phyloP scores from a whole-genome alignment of 1,284 basidiomycete species.

The Rhodotorula sp. region DNA sequence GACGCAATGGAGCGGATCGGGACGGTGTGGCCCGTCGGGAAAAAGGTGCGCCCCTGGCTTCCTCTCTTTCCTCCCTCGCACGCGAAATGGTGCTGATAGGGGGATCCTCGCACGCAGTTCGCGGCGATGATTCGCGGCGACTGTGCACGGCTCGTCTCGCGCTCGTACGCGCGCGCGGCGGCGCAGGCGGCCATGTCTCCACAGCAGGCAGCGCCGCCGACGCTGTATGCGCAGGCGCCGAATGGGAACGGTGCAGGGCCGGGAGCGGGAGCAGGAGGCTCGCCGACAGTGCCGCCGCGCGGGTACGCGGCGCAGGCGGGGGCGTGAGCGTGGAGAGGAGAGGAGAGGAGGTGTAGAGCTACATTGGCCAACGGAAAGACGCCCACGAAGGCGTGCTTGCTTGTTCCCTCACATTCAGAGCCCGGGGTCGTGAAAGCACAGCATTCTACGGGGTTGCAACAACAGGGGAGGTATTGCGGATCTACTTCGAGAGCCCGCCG shows the following conservation, averaged over 20 bases:
- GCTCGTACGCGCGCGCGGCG: constrained; percentile 16
- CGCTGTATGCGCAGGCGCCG: not conserved
- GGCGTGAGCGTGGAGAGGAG: not conserved
- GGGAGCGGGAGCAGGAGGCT: not conserved
- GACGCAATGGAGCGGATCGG: constrained; percentile 40
- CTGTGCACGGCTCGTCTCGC: constrained; percentile 12
- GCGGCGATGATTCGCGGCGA: constrained; percentile 34
- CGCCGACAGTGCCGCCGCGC: not conserved
- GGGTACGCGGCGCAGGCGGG: not conserved
- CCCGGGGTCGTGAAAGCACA: no score
- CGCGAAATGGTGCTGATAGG: not conserved
- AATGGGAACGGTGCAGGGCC: no score
- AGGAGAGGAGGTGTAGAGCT: no score
- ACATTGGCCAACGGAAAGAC: no score
- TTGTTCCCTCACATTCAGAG: no score
- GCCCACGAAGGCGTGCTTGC: no score
- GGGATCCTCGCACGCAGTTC: constrained; percentile 11
- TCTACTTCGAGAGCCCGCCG: not conserved
- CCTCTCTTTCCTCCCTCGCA: not conserved
- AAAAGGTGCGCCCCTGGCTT: constrained; percentile 16
- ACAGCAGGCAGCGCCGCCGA: not conserved
- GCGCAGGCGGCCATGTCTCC: not conserved
- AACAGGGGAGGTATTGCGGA: not conserved
- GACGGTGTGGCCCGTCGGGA: constrained; percentile 32
- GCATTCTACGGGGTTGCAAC: not conserved